Evolutionary conservation across 164 flowering plant genomes (phyloP).

Genomic region (Aristolochia contorta): DNA sequence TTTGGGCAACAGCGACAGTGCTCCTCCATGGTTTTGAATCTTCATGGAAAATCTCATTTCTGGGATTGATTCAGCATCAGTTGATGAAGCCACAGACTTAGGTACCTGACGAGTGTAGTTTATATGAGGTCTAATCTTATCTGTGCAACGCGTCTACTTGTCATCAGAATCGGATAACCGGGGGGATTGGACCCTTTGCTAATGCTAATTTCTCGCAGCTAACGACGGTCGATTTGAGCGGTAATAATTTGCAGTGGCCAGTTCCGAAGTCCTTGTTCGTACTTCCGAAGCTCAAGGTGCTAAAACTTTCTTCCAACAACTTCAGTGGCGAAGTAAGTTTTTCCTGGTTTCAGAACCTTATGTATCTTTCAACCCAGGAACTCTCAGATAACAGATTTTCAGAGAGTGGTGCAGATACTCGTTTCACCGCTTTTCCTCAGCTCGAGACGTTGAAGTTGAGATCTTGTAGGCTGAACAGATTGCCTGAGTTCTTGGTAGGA

Average conservation of each 20-base stretch:
- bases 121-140: no score
- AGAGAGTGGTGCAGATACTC: not conserved
- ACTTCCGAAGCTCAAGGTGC: slow-evolving; percentile 10
- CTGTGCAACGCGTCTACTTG: no score
- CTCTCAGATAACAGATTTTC: slow-evolving; percentile 25
- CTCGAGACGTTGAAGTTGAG: slow-evolving; percentile 27
- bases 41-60: no score
- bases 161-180: slow-evolving; percentile 28
- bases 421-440: slow-evolving; percentile 10
- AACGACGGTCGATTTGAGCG: slow-evolving; percentile 13
- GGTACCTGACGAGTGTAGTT: no score
- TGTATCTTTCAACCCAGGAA: slow-evolving; percentile 17
- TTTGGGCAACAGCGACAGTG: no score
- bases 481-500: slow-evolving; percentile 25
- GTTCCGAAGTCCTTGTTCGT: slow-evolving; percentile 21
- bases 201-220: slow-evolving; percentile 9
- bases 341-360: slow-evolving; percentile 5
- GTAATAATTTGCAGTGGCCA: slow-evolving; percentile 25
- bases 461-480: slow-evolving; percentile 23
- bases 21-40: no score
- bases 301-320: slow-evolving; percentile 26
- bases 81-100: no score
- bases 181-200: slow-evolving; percentile 13
- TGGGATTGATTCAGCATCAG: no score
- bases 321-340: slow-evolving; percentile 20